Evolutionary conservation across 108 stramenopile genomes (phyloP), one percentile per base, ranked within the genome.

Genomic region (Cyclotella atomus): DNA sequence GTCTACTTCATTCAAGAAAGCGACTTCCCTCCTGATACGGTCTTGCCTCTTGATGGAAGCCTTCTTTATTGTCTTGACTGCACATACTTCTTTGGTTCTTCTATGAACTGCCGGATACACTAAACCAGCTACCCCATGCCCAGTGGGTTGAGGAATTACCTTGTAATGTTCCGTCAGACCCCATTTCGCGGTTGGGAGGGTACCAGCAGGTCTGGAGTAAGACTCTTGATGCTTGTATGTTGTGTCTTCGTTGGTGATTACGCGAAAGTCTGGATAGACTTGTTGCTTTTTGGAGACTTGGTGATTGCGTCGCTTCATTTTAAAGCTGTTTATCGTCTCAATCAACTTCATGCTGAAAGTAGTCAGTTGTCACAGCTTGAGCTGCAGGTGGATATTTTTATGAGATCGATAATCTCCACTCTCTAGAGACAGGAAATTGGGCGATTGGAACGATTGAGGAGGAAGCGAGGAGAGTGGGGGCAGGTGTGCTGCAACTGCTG

Each of bases 31-130:
- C 7, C 7, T 2, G 15, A 68, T 52, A 4, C 45, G 50, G 7
- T 54, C 52, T 36, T 36, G 33, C 36, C 66, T 50, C 24, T 29
- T 23, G 19, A 35, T 35, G 16, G 23, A 24, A 29, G 66, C 15
- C 21, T 68, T 68, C 16, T 52, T 20, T 2, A 68, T 68, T 0
- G 66, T 20, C 38, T 68, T 68, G 20, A 68, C 66, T 12, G 66
- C 66, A 29, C 27, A 49, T 30, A 65, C 16, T 49, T 65, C 14
- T 23, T 23, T 27, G 0, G 64, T 30, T 28, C 19, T 32, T 0
- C 46, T 45, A 49, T 65, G 44, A 49, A 65, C 29, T 0, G 60
- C 60, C 7, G 60, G 60, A 43, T 41, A 25, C 10, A 61, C 60
- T 20, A 21, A 24, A 0, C 60, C 60, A 20, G 60, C 36, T 0